Conservation (phyloP, 139 green algal genomes). For the Prasinococcaceae sp. region DNA sequence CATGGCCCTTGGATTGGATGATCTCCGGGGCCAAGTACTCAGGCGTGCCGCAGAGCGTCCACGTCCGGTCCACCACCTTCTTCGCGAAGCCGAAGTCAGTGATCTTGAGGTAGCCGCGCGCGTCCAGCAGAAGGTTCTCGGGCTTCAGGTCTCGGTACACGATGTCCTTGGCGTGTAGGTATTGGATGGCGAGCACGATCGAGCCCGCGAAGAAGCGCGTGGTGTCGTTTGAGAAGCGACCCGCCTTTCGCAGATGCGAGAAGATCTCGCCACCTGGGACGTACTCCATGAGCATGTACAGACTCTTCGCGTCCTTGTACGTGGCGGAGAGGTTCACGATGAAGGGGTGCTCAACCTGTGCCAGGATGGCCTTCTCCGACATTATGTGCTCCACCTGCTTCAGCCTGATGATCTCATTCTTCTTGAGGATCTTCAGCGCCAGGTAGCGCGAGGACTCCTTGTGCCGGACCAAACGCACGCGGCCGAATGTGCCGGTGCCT, state of each 20-base stretch:
- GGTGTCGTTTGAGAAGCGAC: slow-evolving; percentile 7
- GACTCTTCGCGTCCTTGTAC: slow-evolving; percentile 54
- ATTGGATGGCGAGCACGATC: slow-evolving; percentile 16
- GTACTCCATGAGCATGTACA: slow-evolving; percentile 70
- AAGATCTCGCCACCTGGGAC: slow-evolving; percentile 67
- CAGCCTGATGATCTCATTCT: slow-evolving; percentile 38
- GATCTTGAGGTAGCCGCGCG: slow-evolving; percentile 60
- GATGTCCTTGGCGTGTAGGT: slow-evolving; percentile 75
- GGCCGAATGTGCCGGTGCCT: slow-evolving; percentile 56
- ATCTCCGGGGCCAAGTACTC: slow-evolving; percentile 33
- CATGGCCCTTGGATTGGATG: slow-evolving; percentile 51
- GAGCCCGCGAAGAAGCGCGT: slow-evolving; percentile 8
- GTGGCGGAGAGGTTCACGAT: slow-evolving; percentile 27
- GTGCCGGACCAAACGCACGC: slow-evolving; percentile 43
- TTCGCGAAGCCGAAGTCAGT: slow-evolving; percentile 84
- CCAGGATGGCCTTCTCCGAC: slow-evolving; percentile 46
- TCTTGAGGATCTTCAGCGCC: slow-evolving; percentile 42
- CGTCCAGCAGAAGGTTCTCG: slow-evolving; percentile 94
- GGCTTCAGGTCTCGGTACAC: slow-evolving; percentile 97
- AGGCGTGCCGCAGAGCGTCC: slow-evolving; percentile 25
- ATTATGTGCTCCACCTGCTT: slow-evolving; percentile 50
- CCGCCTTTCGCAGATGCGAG: slow-evolving; percentile 30
- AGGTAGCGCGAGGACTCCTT: slow-evolving; percentile 8
- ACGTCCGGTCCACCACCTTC: slow-evolving; percentile 35
- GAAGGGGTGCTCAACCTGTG: slow-evolving; percentile 39